Percentiles rank a stretch among this genome's conserved stretches.
Conservation (phyloP, 805 yeast species). For the Candida succiphila region DNA sequence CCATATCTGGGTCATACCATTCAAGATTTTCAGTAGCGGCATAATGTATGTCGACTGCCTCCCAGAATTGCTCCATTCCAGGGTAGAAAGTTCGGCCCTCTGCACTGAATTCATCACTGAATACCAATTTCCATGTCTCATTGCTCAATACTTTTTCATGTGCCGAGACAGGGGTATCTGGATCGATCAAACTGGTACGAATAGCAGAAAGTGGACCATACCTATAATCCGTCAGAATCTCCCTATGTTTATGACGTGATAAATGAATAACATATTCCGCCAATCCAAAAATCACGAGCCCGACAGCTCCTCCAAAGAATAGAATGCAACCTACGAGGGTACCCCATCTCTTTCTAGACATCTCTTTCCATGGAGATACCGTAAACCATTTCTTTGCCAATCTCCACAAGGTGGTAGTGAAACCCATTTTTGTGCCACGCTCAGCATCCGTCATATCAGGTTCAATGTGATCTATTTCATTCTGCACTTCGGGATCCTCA, state of each 20-base stretch:
- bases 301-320: background rate
- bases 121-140: conserved; percentile 75
- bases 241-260: too few relatives aligned
- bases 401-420: too few relatives aligned
- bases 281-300: background rate
- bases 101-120: conserved; percentile 83
- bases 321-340: background rate
- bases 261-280: background rate
- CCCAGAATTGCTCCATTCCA: conserved; percentile 89
- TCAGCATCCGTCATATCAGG: too few relatives aligned
- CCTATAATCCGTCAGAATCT: too few relatives aligned
- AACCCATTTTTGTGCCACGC: too few relatives aligned
- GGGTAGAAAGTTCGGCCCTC: conserved; percentile 87
- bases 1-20: conserved; percentile 94
- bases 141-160: conserved; percentile 39
- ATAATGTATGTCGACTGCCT: conserved; percentile 75
- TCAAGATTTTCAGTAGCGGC: conserved; percentile 85
- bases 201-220: background rate
- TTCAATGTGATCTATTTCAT: too few relatives aligned
- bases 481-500: too few relatives aligned
- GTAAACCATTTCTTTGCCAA: too few relatives aligned
- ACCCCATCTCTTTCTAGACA: background rate
- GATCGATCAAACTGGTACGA: conserved; percentile 45
- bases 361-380: too few relatives aligned
- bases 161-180: conserved; percentile 52